A percentile compares a stretch with the other conserved stretches of the same genome.
Conservation (phyloP, 1,284 basidiomycete genomes). For the Moniliella sp. region DNA sequence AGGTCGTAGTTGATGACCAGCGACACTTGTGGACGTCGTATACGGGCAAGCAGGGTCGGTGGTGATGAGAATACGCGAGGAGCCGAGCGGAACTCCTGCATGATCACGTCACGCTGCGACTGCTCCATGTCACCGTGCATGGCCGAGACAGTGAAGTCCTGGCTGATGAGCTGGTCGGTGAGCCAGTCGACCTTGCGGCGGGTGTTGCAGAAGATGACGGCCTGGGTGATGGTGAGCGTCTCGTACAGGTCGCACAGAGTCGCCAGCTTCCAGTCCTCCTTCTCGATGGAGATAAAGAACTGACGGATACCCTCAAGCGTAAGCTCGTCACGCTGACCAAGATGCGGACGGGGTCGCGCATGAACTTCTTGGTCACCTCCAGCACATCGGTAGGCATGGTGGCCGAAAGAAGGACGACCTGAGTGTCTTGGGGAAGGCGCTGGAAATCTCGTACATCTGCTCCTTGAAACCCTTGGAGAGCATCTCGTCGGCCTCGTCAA, state of each 20-base stretch:
- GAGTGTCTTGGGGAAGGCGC: constrained; percentile 11
- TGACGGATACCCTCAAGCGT: constrained; percentile 99
- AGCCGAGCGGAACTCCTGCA: constrained; percentile 91
- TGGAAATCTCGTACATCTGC: constrained; percentile 67
- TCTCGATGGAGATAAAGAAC: constrained; percentile 98
- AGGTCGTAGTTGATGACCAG: constrained; percentile 92
- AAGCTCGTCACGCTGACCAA: constrained; percentile 96
- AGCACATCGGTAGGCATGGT: constrained; percentile 90
- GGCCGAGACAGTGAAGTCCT: constrained; percentile 24
- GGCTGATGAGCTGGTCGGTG: constrained; percentile 89
- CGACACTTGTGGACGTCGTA: constrained; percentile 97
- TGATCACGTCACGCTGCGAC: constrained; percentile 92
- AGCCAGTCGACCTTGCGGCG: constrained; percentile 97
- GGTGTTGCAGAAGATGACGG: constrained; percentile 98
- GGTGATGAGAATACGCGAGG: constrained; percentile 35
- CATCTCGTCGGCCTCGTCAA: constrained; percentile 92
- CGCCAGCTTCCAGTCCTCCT: constrained; percentile 99
- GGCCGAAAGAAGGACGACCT: constrained; percentile 47
- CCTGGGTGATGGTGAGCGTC: constrained; percentile 94
- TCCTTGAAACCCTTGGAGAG: constrained; percentile 98
- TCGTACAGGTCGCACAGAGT: constrained; percentile 89
- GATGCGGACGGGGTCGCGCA: constrained; percentile 95
- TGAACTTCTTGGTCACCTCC: constrained; percentile 99
- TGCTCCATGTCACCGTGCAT: constrained; percentile 93
- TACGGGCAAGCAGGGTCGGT: constrained; percentile 84